Evolutionary conservation across 2,329 filamentous ascomycete species (phyloP), one percentile per base, ranked within the genome.

Genomic region (Trichoderma brevicompactum): DNA sequence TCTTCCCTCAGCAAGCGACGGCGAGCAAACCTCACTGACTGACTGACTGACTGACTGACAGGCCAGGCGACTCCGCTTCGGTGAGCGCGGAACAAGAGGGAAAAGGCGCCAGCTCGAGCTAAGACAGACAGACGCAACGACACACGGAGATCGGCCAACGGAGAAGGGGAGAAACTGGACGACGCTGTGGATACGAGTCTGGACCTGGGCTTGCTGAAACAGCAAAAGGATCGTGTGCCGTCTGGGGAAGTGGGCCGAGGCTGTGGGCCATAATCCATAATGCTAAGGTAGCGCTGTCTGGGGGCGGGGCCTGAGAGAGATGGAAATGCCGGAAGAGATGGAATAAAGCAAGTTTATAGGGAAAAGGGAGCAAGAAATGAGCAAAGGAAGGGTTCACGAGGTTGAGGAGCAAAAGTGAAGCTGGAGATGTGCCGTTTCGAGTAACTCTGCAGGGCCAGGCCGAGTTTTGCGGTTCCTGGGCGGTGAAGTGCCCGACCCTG

Each of bases 181-280:
- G 8, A 17, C 49, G 19, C 49, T 9, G 60, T 64, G 60, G 60
- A 64, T 53, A 53, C 49, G 46, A 34, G 23, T 5, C 23, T 28
- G 23, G 23, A 5, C 23, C 23, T 28, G 23, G 23, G 23, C n/a
- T 9, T 5, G 9, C 34, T 5, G 9, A 36, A 52, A 8, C 28
- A 48, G 32, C 43, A 58, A 9, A 38, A 46, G 50, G 60, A 66
- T 66, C 48, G 64, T 66, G 62, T 67, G 53, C 65, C 65, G 65
- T 67, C 65, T 67, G 65, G 65, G 65, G 65, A 67, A 67, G 65
- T 67, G 65, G 65, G 65, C 52, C 65, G 12, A 53, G 36, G 40
- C 23, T 28, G 56, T 60, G 56, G 56, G 59, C 59, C 49, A 54
- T n/a, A 23, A 19, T 46, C 55, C 55, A 58, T 58, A 46, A 59